Evolutionary conservation across 139 green algal species (phyloP).

Genomic region (Auxenochlorella pyrenoidosa): DNA sequence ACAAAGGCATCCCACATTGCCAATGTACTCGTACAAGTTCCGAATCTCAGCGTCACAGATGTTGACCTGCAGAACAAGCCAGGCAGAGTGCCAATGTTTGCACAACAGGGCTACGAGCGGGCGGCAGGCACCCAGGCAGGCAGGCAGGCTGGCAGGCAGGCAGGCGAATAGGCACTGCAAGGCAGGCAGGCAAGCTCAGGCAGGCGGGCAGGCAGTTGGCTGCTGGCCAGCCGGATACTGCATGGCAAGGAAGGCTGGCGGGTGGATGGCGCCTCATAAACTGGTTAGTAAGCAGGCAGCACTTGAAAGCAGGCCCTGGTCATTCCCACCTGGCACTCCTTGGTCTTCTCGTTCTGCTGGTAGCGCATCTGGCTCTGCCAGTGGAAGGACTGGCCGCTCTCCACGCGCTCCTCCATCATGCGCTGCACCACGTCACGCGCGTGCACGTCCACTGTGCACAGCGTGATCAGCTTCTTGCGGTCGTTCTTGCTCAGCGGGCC

Average conservation of each 20-base stretch:
- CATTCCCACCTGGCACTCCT: conserved; percentile 64
- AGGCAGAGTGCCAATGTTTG: no score
- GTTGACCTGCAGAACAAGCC: conserved; percentile 62
- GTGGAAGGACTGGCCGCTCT: conserved; percentile 82
- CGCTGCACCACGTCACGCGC: conserved; percentile 89
- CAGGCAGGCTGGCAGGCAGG: not conserved
- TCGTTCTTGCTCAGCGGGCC: conserved; percentile 80
- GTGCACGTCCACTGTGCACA: conserved; percentile 97
- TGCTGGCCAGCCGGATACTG: not conserved
- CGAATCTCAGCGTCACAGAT: conserved; percentile 93
- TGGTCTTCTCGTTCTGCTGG: conserved; percentile 81
- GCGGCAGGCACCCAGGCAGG: not conserved
- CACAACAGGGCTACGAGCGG: no score
- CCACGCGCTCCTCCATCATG: conserved; percentile 87
- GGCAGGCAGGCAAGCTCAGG: no score
- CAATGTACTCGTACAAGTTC: conserved; percentile 95
- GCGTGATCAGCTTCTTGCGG: conserved; percentile 94
- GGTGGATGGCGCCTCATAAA: no score
- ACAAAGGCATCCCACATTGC: conserved; percentile 93
- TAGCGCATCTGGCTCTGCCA: conserved; percentile 96
- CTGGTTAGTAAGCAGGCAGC: no score
- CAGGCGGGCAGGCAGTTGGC: not conserved
- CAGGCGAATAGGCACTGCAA: no score
- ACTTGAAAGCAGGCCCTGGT: not conserved
- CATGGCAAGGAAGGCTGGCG: no score